Base-by-base conservation (phyloP, 176 grass and related monocot genomes). In the Eragrostis nindensis region DNA sequence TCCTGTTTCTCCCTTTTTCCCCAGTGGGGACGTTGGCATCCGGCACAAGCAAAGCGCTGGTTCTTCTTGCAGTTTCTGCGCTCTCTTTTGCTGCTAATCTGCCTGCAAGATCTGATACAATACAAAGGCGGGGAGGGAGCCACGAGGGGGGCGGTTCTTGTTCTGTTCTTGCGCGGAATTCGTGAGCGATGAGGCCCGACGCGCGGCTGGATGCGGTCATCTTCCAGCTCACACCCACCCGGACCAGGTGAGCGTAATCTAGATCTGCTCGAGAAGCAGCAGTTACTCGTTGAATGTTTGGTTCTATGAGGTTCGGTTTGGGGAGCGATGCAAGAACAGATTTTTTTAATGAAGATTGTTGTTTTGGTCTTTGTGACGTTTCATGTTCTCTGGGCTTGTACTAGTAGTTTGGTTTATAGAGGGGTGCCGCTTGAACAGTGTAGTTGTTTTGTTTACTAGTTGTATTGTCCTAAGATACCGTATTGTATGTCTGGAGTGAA, bases 151-250 rank as follows among this genome's bases (percentile, higher is more conserved):
- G 46, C 8, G 60, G 48, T 30, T 45, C 56, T 44, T 56, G 40
- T 46, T 39, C 5, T n/a, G 19, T 48, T 86, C 68, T 68, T 88
- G 17, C 1, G 49, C 68, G 30, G 52, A 61, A 61, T 80, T 75
- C 69, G 32, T 80, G 26, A 17, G 77, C 84, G 43, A 94, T 98
- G 92, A 98, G 85, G 87, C 83, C 90, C 26, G 95, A 91, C 47
- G 81, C 61, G 41, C 88, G 88, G 62, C 92, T 94, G 52, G 95
- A 98, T 89, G 83, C 85, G 74, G 95, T 89, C 10, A 83, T 94
- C 39, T 98, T 98, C 82, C 90, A 94, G 74, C 95, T 98, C 60
- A 98, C 95, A 32, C 95, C 95, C 46, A 98, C 95, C 75, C 81
- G 95, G 71, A 98, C 95, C 24, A 98, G 95, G 92, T 92, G 77